Base-by-base conservation (phyloP, 75 land plant species). In the Larix kaempferi region DNA sequence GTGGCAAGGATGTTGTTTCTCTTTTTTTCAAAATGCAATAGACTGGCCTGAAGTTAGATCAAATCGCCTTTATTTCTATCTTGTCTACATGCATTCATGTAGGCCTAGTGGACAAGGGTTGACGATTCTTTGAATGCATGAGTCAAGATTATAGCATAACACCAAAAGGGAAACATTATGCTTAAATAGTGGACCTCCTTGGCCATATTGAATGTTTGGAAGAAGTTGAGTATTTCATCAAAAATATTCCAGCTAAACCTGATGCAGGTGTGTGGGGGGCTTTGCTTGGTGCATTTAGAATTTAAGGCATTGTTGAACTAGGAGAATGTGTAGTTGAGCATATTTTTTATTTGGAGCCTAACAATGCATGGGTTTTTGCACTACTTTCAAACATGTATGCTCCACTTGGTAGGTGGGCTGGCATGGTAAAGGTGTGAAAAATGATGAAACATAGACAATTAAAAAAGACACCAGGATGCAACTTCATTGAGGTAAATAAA, bases 171-270 rank as follows among this genome's bases (percentile, higher is more conserved):
- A 57, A 76, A 37, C 81, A 62, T 67, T 76, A 25, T 56, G 72
- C 80, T 23, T 81, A 80, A 37, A 81, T 81, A 80, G 80, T 81
- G 17, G 82, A 81, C 59, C 79, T 81, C 12, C 56, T 81, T 41
- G 82, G 80, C 57, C 81, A 73, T 22, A 73, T 80, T 37, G 80
- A 73, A 10, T 39, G 57, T 22, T n/a, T 81, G 14, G 41, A 64
- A 5, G 82, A 64, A 44, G 81, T 74, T 22, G 37, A 59, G 37
- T 26, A 49, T 33, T 62, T 80, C 2, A 78, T 81, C n/a, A 57
- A 77, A 41, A 55, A 44, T 12, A 37, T 65, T 35, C 35, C 81
- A 5, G 4, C 25, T 6, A 44, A 27, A 39, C 60, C 71, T 12
- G 62, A 59, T 64, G 35, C 74, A 16, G 61, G 59, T 14, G 71